Evolutionary conservation across 2,329 filamentous ascomycete species (phyloP).

Genomic region (Cordyceps pruinosa): DNA sequence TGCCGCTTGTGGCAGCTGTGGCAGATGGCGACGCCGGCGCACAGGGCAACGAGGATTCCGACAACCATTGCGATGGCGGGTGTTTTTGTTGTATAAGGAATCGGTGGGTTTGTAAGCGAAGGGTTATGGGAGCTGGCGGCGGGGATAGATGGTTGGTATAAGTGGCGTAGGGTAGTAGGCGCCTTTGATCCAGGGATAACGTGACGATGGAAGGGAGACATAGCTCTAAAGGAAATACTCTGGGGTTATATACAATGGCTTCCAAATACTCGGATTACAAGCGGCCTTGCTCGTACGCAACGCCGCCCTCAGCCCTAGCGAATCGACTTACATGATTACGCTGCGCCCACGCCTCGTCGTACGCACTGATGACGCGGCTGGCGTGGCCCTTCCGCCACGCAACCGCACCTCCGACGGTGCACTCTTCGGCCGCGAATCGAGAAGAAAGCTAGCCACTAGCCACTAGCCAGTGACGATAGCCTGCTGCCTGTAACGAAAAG

Average conservation of each 20-base stretch:
- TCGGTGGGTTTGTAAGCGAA: too few relatives aligned
- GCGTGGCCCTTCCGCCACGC: neutral
- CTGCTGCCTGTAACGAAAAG: neutral
- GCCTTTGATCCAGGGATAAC: neutral
- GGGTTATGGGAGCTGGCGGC: too few relatives aligned
- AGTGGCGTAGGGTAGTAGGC: neutral
- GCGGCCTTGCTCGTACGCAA: neutral
- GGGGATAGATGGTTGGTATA: too few relatives aligned
- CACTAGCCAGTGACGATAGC: neutral
- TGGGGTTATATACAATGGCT: neutral
- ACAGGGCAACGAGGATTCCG: neutral
- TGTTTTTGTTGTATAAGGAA: neutral
- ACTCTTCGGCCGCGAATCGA: neutral
- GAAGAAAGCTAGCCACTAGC: neutral
- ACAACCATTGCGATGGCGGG: neutral
- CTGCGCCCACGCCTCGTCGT: conserved; percentile 3
- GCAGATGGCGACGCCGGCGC: conserved; percentile 4
- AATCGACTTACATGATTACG: neutral
- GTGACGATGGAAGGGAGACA: neutral
- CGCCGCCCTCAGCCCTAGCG: neutral
- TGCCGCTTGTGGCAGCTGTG: conserved; percentile 11
- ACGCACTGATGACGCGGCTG: conserved; percentile 9
- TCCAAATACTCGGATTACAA: neutral
- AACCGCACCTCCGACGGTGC: neutral
- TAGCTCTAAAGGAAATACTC: neutral